A percentile compares a stretch with the other conserved stretches of the same genome.
phyloP scores from a whole-genome alignment of 1,284 basidiomycete genomes.

The Tilletiopsis washingtonensis region DNA sequence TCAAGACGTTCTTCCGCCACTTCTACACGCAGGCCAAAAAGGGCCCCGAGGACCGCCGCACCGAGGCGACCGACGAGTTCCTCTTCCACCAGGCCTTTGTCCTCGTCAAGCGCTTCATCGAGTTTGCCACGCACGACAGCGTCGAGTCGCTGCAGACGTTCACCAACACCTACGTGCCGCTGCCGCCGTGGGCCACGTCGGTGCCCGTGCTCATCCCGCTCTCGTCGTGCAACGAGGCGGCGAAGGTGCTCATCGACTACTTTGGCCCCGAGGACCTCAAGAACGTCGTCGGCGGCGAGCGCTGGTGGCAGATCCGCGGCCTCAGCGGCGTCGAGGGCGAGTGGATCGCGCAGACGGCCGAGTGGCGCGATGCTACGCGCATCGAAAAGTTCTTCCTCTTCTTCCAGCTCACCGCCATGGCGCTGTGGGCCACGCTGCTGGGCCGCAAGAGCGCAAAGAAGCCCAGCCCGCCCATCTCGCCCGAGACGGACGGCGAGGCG shows the following conservation, averaged over 20 bases:
- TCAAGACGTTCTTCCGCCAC: slow-evolving; percentile 39
- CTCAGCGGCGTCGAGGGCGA: slow-evolving; percentile 67
- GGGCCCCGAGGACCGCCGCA: slow-evolving; percentile 10
- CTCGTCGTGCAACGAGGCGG: slow-evolving; percentile 66
- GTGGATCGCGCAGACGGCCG: slow-evolving; percentile 64
- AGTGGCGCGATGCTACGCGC: slow-evolving; percentile 48
- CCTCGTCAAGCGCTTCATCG: slow-evolving; percentile 22
- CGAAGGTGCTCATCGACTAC: slow-evolving; percentile 65
- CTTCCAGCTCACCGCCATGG: too few relatives aligned
- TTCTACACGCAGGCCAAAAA: slow-evolving; percentile 31
- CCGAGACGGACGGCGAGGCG: too few relatives aligned
- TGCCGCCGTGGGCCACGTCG: slow-evolving; percentile 79
- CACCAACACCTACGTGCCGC: slow-evolving; percentile 70
- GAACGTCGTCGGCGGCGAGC: slow-evolving; percentile 73
- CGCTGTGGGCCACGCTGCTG: too few relatives aligned
- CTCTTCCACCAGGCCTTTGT: slow-evolving; percentile 20
- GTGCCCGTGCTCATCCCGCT: slow-evolving; percentile 62
- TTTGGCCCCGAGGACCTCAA: slow-evolving; percentile 74
- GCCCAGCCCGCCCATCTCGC: too few relatives aligned
- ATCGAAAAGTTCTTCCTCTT: too few relatives aligned
- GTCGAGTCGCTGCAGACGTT: slow-evolving; percentile 45
- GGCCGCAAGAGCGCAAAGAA: too few relatives aligned
- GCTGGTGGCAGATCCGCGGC: slow-evolving; percentile 75
- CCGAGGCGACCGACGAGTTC: slow-evolving; percentile 15
- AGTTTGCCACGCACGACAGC: slow-evolving; percentile 41